A percentile compares a stretch with the other conserved stretches of the same genome.
Evolutionary conservation across 345 rosid genomes (phyloP).

Genomic region (Excoecaria agallocha): DNA sequence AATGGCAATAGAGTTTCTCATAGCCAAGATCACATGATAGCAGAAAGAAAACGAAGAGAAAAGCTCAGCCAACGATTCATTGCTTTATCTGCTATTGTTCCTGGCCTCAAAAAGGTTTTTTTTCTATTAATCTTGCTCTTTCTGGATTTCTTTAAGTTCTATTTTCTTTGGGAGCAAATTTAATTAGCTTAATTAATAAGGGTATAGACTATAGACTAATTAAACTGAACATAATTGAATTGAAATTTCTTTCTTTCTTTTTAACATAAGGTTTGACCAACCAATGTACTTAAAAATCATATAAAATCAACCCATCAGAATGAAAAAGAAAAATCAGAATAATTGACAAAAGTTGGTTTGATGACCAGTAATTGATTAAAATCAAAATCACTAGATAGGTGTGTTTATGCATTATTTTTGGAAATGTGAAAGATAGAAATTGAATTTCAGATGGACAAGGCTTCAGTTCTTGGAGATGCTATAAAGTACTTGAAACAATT

Average conservation of each 20-base stretch:
- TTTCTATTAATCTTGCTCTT: background rate
- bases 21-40: constrained; percentile 58
- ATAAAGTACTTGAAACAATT: constrained; percentile 76
- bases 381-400: no score
- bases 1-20: constrained; percentile 36
- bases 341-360: no score
- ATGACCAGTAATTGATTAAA: no score
- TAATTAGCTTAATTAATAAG: no score
- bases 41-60: constrained; percentile 66
- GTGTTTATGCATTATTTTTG: background rate
- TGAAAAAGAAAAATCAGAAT: no score
- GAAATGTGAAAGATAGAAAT: background rate
- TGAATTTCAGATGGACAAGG: constrained; percentile 71
- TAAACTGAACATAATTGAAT: no score
- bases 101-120: constrained; percentile 70
- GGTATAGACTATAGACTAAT: no score
- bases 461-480: constrained; percentile 89
- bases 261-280: no score
- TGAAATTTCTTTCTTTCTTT: no score
- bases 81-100: constrained; percentile 61
- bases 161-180: background rate
- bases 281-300: no score
- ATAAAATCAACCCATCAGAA: no score
- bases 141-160: background rate
- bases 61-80: constrained; percentile 65